Base-by-base conservation (phyloP, 495 filamentous ascomycete genomes). In the Chaetomium tenue region DNA sequence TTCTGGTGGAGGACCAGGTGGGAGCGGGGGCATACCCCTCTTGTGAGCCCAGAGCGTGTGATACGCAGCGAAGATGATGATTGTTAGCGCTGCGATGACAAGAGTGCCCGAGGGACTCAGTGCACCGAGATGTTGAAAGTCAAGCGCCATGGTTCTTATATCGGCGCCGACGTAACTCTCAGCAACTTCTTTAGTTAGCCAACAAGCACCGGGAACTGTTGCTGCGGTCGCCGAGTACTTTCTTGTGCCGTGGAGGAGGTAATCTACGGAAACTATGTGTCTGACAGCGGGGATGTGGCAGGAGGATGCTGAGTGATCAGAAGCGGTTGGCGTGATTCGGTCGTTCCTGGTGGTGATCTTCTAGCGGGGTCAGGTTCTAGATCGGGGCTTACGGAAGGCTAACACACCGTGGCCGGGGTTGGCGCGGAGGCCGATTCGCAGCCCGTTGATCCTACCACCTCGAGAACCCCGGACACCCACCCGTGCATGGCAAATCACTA, bases 1-100 rank as follows among this genome's bases (percentile, higher is more conserved):
- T 71, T 76, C 77, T 48, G 64, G 73, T 37, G 74, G 77, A 60
- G 69, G 79, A 61, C 72, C 75, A 39, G 72, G 78, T 44, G 66
- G 80, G 58, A 71, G 79, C 44, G 65, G 75, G 62, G 30, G 12
- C 0, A 42, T 52, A 20, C 47, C 63, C 22, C 40, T 58, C 15
- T 42, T 37, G 13, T 11, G 52, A 7, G 26, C 44, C 20, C 26
- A 8, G 2, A 63, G 26, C 16, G n/a, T 39, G 18, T 39, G 52
- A 9, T 48, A 48, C 1, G 26, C 51, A 13, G 20, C 42, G 30
- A 48, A 15, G 40, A 63, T 33, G 61, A 33, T 39, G 16, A 55
- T 22, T 16, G 28, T 18, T 42, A 63, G 28, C 30, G 46, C 59
- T 16, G 58, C 26, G 13, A 63, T 12, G n/a, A 30, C 6, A 13